Base-by-base conservation (phyloP, 345 rosid genomes). In the Mangifera indica region DNA sequence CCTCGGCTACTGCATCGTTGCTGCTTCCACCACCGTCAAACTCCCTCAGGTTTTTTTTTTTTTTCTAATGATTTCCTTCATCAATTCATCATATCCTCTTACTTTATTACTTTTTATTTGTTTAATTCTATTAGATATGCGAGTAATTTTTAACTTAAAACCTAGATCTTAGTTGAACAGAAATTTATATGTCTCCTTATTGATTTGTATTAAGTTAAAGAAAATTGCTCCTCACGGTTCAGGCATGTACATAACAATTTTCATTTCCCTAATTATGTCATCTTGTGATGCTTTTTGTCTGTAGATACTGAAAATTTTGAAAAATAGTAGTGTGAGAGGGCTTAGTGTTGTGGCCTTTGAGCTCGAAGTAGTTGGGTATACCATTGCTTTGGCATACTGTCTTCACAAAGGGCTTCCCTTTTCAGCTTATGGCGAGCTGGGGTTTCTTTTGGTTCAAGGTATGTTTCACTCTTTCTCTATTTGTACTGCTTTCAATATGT, bases 11-110 rank as follows among this genome's bases (percentile, higher is more conserved):
- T 77, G 77, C 80, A 90, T 94, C 84, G 96, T 94, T 48, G 93
- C 92, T 63, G 91, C 92, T 75, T 95, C 98, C 77, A 89, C 96
- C 84, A 89, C 97, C 72, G 98, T 95, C 82, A 95, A 95, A 70
- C 84, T 95, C 73, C 99, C 99, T 54, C 97, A 91, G 97, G 93
- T 86, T 40, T 44, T 13, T 34, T 21, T 14, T 46, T 20, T 37
- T 21, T 32, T 46, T 45, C 8, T 40, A 14, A 22, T 52, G 42
- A 9, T 37, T 37, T 37, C 42, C 42, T 37, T 37, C 42, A 37
- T 37, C 42, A 37, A 37, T 37, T 37, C 42, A 6, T 37, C 42
- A 37, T 7, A 37, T 37, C 8, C 42, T 6, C 10, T 6, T 37
- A 37, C 42, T 37, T 8, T 37, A 7, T 37, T 37, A 37, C 8